Evolutionary conservation across 352 stramenopile species (phyloP).

Genomic region (Thalassiosira mediterranea): DNA sequence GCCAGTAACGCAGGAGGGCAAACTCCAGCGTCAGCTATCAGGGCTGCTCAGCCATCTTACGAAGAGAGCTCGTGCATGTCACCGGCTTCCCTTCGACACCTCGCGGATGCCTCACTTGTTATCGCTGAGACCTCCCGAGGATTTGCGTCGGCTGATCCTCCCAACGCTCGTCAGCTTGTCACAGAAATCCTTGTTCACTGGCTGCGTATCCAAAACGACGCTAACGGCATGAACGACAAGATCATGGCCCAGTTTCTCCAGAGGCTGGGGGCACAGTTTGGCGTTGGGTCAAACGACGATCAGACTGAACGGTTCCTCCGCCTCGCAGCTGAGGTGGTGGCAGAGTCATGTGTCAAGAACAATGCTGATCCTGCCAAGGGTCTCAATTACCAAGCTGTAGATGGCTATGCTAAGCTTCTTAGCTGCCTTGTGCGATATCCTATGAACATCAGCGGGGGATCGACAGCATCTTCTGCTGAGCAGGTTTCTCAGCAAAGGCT

Average conservation of each 20-base stretch:
- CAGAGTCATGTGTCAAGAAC: constrained; percentile 94
- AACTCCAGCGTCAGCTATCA: neutral
- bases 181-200: constrained; percentile 93
- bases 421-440: constrained; percentile 88
- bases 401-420: constrained; percentile 96
- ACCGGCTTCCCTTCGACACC: constrained; percentile 57
- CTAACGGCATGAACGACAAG: constrained; percentile 91
- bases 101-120: constrained; percentile 58
- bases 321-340: constrained; percentile 94
- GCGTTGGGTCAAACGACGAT: constrained; percentile 94
- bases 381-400: constrained; percentile 92
- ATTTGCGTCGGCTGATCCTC: constrained; percentile 79
- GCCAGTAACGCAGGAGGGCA: neutral
- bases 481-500: constrained; percentile 74
- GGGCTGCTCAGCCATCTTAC: constrained; percentile 26
- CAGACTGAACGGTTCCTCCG: constrained; percentile 97
- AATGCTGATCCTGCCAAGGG: constrained; percentile 62
- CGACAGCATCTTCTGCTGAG: constrained; percentile 13
- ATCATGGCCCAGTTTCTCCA: constrained; percentile 96
- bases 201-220: constrained; percentile 96
- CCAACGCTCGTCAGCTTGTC: constrained; percentile 83
- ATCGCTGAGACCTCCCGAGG: constrained; percentile 65
- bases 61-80: constrained; percentile 77
- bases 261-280: constrained; percentile 92
- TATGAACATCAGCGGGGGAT: neutral